Evolutionary conservation across 352 stramenopile species (phyloP).

Genomic region (Pythium brachiatum): DNA sequence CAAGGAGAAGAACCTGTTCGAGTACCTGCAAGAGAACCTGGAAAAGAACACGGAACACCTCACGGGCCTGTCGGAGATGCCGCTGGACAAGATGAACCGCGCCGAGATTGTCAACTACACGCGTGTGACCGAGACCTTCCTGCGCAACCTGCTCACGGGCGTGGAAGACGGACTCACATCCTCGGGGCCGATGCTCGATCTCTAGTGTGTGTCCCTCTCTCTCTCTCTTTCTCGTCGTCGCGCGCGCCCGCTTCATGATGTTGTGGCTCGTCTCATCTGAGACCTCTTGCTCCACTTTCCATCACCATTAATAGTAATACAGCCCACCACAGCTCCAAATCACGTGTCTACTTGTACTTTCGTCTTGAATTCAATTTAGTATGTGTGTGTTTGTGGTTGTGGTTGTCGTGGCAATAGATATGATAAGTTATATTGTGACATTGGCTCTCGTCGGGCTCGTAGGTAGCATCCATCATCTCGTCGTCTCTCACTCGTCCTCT

Average conservation of each 20-base stretch:
- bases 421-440: conserved; percentile 30
- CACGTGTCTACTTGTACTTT: background rate
- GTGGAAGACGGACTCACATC: conserved; percentile 89
- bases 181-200: conserved; percentile 25
- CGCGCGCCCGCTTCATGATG: background rate
- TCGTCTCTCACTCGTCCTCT: conserved; percentile 19
- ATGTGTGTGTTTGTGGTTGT: background rate
- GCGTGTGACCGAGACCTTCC: conserved; percentile 91
- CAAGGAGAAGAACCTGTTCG: conserved; percentile 93
- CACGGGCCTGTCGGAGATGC: conserved; percentile 88
- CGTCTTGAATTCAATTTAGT: background rate
- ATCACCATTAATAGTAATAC: conserved; percentile 21
- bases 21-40: conserved; percentile 93
- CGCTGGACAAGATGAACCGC: conserved; percentile 91
- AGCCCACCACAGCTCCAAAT: background rate
- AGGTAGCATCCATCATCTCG: background rate
- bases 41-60: conserved; percentile 94
- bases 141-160: conserved; percentile 87
- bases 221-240: background rate
- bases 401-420: conserved; percentile 6
- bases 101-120: conserved; percentile 95
- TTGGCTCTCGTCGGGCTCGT: no score
- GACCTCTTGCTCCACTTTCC: background rate
- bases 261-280: conserved; percentile 1
- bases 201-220: conserved; percentile 16